Conservation (phyloP, 1,284 basidiomycete species). For the Xerocomus cyaneibrunnescens region DNA sequence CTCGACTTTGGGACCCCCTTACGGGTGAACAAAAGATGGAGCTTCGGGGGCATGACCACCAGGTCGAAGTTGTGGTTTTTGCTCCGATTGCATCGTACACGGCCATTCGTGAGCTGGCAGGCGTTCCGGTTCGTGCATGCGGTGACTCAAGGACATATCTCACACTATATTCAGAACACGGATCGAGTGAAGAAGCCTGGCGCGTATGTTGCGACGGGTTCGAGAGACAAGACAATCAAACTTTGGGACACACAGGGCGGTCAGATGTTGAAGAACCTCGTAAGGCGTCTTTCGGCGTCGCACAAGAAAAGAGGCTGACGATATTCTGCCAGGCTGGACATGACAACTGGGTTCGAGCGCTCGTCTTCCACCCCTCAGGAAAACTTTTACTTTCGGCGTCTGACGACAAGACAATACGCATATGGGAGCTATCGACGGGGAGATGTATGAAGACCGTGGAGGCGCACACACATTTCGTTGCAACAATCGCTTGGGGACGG, state of each 20-base stretch:
- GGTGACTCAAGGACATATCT: constrained; percentile 5
- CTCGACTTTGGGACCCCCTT: constrained; percentile 76
- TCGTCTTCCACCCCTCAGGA: constrained; percentile 84
- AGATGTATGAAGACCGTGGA: constrained; percentile 83
- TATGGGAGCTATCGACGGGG: constrained; percentile 85
- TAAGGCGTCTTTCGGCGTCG: constrained; percentile 28
- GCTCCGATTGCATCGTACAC: constrained; percentile 75
- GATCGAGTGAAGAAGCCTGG: constrained; percentile 47
- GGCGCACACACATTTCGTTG: constrained; percentile 85
- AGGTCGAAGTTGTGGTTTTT: constrained; percentile 82
- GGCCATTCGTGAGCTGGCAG: constrained; percentile 76
- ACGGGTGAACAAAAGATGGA: constrained; percentile 81
- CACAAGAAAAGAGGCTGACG: constrained; percentile 10
- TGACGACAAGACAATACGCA: constrained; percentile 87
- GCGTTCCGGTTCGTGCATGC: constrained; percentile 53
- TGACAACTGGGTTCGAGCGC: constrained; percentile 82
- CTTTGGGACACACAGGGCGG: constrained; percentile 84
- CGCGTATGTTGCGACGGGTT: constrained; percentile 76
- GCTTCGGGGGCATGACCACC: constrained; percentile 86
- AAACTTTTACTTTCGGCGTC: constrained; percentile 86
- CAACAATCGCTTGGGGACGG: constrained; percentile 80
- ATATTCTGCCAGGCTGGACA: constrained; percentile 57
- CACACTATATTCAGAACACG: constrained; percentile 38
- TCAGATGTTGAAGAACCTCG: constrained; percentile 66
- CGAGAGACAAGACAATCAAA: constrained; percentile 85